Percentiles rank a stretch among this genome's conserved stretches.
phyloP scores from a whole-genome alignment of 495 filamentous ascomycete genomes.

The Aspergillus sclerotioniger region DNA sequence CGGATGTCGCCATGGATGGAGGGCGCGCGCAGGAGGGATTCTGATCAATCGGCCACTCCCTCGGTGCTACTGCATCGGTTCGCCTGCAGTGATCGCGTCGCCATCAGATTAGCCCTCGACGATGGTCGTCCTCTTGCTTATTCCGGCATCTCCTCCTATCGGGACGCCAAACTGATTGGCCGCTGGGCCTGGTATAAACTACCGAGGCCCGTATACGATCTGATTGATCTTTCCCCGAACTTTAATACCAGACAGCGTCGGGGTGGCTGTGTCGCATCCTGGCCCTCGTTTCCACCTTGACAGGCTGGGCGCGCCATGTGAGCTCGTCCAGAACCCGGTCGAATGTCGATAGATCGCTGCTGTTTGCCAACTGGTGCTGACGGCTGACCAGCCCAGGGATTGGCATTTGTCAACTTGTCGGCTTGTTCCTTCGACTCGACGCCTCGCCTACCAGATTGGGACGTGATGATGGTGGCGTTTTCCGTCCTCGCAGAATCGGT shows the following conservation, averaged over 20 bases:
- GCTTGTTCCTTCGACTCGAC: no score
- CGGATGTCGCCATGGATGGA: conserved; percentile 1
- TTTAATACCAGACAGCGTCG: neutral
- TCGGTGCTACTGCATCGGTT: neutral
- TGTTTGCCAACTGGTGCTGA: neutral
- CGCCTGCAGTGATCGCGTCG: neutral
- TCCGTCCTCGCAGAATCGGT: no score
- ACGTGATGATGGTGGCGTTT: no score
- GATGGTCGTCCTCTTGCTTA: neutral
- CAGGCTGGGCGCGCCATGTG: neutral
- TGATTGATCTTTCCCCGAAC: conserved; percentile 3
- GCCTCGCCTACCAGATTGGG: no score
- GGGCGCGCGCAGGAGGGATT: neutral
- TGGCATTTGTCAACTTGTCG: no score
- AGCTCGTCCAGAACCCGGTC: neutral
- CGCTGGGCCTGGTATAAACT: neutral
- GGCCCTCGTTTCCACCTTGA: conserved; percentile 3
- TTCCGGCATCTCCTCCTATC: neutral
- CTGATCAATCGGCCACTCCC: neutral
- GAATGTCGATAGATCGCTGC: neutral
- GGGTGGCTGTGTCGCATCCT: conserved; percentile 11
- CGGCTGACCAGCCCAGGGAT: no score
- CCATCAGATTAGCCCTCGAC: neutral
- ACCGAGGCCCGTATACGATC: neutral
- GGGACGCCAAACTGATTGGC: neutral